A percentile compares a stretch with the other conserved stretches of the same genome.
phyloP scores from a whole-genome alignment of 495 filamentous ascomycete genomes.

The Podospora pseudoanserina region DNA sequence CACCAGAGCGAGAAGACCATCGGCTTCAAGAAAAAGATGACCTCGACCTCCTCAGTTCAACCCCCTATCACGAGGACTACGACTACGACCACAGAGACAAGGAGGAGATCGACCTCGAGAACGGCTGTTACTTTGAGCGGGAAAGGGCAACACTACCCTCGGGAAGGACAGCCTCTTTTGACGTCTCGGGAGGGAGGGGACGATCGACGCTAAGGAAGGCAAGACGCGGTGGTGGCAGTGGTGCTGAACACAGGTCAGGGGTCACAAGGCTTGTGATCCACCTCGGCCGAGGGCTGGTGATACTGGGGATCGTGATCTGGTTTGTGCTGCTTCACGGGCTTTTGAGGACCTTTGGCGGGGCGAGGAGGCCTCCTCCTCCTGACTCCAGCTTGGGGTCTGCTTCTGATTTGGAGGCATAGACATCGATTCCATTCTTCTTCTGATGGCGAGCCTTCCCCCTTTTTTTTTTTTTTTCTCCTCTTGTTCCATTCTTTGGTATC shows the following conservation, averaged over 20 bases:
- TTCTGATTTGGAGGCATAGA: neutral
- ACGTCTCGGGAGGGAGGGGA: neutral
- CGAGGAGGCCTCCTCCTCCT: neutral
- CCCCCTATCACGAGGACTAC: neutral
- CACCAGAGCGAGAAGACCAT: no score
- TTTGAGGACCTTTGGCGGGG: neutral
- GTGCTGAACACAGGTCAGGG: neutral
- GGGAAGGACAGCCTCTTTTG: neutral
- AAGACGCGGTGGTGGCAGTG: neutral
- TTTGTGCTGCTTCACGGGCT: conserved; percentile 1
- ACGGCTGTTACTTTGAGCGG: neutral
- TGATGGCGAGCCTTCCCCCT: no score
- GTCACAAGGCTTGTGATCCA: neutral
- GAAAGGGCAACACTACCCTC: neutral
- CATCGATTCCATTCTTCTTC: neutral
- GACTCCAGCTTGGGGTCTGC: neutral
- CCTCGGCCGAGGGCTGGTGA: neutral
- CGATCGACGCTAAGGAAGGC: neutral
- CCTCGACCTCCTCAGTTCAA: neutral
- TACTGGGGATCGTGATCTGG: neutral
- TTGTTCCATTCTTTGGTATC: neutral
- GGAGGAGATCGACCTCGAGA: neutral
- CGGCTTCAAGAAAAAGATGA: neutral
- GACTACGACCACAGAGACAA: neutral
- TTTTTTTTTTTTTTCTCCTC: no score